Base-by-base conservation (phyloP, 164 flowering plant species). In the Umbilicus rupestris region DNA sequence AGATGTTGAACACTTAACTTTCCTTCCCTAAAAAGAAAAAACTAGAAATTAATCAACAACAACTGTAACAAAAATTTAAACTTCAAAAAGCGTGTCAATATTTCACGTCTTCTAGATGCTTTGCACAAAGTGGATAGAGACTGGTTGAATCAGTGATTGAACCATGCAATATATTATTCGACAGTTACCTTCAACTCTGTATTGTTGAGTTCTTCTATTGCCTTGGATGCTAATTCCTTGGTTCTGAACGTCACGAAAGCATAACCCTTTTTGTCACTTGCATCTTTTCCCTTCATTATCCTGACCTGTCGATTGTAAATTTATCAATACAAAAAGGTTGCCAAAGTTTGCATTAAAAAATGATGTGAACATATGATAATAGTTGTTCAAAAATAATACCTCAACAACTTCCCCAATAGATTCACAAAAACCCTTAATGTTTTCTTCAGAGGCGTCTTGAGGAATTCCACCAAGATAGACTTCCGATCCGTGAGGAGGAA, bases 401-500 rank as follows among this genome's bases (percentile, higher is more conserved):
- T 85, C 85, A 20, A 80, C 73, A 59, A 87, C 86, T 63, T 85
- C 90, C 57, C 90, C 93, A 29, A 84, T 60, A 66, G 87, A 66
- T 77, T 78, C 82, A 73, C 88, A 85, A 72, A 87, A 82, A 31
- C 65, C 60, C 74, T 68, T 81, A 68, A 87, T 67, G 41, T 84
- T 87, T 49, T 76, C 88, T 73, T 85, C 87, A 30, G 80, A 70
- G 62, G 73, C 77, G 80, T 83, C 79, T 30, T 75, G 75, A 66
- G 84, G 77, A 66, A 85, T 76, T 39, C 88, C 82, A 71, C 93
- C 93, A 31, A 87, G 35, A 68, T 81, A 87, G 11, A 87, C 86
- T 72, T 87, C 93, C 31, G 90, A 85, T 30, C 93, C 90, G 73
- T 85, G 70, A 41, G 64, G 70, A 68, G 98, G 97, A 73, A 85